These are phyloP conservation scores for Tripterygium wilfordii DNA, from an alignment of 177 flowering plant species.

Conservation along the genomic window DNA sequence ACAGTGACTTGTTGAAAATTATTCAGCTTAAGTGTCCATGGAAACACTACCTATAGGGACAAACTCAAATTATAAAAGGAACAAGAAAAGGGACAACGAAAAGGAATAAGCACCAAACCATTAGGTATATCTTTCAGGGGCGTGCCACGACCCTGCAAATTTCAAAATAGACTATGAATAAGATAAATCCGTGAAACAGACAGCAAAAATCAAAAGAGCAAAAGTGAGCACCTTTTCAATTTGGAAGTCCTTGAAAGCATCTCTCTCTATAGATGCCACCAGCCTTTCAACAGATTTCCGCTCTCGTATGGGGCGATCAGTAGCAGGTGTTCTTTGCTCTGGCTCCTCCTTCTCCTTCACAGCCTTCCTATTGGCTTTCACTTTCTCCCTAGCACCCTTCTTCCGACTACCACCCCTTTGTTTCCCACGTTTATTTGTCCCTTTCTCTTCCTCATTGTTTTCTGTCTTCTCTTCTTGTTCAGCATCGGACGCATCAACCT, in stretches of 20 bases:
- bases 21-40: too few relatives aligned
- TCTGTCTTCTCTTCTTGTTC: slow-evolving; percentile 11
- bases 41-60: too few relatives aligned
- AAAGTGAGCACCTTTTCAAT: slow-evolving; percentile 59
- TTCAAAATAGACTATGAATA: slow-evolving; percentile 3
- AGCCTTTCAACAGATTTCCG: slow-evolving; percentile 89
- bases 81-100: not conserved
- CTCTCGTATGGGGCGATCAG: slow-evolving; percentile 91
- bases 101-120: slow-evolving; percentile 38
- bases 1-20: too few relatives aligned
- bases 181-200: slow-evolving; percentile 3
- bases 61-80: too few relatives aligned
- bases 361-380: slow-evolving; percentile 19
- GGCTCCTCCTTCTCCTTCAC: slow-evolving; percentile 30
- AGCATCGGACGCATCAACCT: slow-evolving; percentile 9
- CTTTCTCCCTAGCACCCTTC: slow-evolving; percentile 22
- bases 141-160: slow-evolving; percentile 76
- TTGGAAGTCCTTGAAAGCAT: slow-evolving; percentile 50
- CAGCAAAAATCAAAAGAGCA: not conserved
- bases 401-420: slow-evolving; percentile 21
- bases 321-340: slow-evolving; percentile 50
- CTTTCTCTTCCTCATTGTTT: slow-evolving; percentile 22
- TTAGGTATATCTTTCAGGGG: slow-evolving; percentile 72
- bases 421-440: slow-evolving; percentile 21
- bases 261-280: slow-evolving; percentile 73